phyloP scores from a whole-genome alignment of 2,329 filamentous ascomycete genomes.

The Karstenula rhodostoma region DNA sequence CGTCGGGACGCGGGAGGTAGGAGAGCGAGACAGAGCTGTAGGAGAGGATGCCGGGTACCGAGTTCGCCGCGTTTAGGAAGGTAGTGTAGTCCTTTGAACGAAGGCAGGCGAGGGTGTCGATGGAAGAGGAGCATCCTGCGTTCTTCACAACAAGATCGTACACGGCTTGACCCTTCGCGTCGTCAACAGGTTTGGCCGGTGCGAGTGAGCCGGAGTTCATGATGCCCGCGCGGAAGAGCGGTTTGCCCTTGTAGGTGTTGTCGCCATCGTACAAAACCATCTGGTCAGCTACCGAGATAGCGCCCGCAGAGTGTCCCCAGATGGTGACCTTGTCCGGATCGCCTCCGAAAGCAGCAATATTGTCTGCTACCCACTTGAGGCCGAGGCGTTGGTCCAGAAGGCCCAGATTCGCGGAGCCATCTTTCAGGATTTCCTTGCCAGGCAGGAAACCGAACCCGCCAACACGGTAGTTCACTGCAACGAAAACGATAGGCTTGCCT shows the following conservation, averaged over 20 bases:
- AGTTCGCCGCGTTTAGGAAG: slow-evolving; percentile 70
- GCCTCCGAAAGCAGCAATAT: slow-evolving; percentile 79
- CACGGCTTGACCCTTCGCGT: slow-evolving; percentile 69
- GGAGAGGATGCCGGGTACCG: slow-evolving; percentile 72
- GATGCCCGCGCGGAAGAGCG: slow-evolving; percentile 78
- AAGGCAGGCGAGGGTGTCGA: slow-evolving; percentile 59
- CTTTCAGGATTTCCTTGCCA: slow-evolving; percentile 71
- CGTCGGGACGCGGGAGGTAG: slow-evolving; percentile 78
- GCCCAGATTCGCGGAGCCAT: slow-evolving; percentile 75
- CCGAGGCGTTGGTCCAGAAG: slow-evolving; percentile 76
- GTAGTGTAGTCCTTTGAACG: slow-evolving; percentile 55
- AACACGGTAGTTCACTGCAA: slow-evolving; percentile 80
- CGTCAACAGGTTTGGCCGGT: slow-evolving; percentile 65
- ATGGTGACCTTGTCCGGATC: slow-evolving; percentile 81
- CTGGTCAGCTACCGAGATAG: slow-evolving; percentile 78
- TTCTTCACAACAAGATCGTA: slow-evolving; percentile 57
- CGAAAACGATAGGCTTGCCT: slow-evolving; percentile 74
- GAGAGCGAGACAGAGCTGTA: slow-evolving; percentile 75
- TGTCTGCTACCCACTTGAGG: slow-evolving; percentile 79
- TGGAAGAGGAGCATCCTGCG: slow-evolving; percentile 55
- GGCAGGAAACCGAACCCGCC: slow-evolving; percentile 78
- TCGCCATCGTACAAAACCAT: slow-evolving; percentile 78
- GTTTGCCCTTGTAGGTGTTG: slow-evolving; percentile 75
- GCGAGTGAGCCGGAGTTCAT: slow-evolving; percentile 64
- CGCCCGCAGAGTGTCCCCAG: slow-evolving; percentile 69